Base-by-base conservation (phyloP, 495 filamentous ascomycete genomes). In the Venustampulla echinocandica region DNA sequence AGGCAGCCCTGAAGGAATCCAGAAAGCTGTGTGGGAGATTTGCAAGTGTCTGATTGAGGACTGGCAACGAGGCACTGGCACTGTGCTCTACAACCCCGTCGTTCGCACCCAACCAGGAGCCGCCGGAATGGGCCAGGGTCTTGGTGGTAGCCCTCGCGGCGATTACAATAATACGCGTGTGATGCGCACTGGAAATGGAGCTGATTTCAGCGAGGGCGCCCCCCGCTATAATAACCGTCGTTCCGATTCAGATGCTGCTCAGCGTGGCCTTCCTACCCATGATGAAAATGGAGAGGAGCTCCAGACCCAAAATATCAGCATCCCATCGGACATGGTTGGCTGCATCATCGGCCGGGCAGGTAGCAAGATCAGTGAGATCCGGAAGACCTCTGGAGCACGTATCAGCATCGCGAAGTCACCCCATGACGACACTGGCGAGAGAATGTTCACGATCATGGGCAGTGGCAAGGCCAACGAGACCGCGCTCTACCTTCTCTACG, bases 361-460 rank as follows among this genome's bases (percentile, higher is more conserved):
- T 44, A 85, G 75, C 71, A 98, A 97, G 76, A 98, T 98, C 60
- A 93, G 85, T 60, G 92, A 98, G 67, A 98, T 98, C 56, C 82
- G 92, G 58, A 89, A 93, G 68, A 88, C 79, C 46, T 98, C 92
- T 52, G 90, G 90, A 44, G 92, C 92, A 44, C 83, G 89, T 53
- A 98, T 98, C 69, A 95, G 88, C 47, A 98, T 98, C 63, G 92
- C 92, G 54, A 98, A 98, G 74, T 86, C 88, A 18, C 88, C 93
- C 24, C 92, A 98, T 57, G 92, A 97, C 55, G 93, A 97, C 46
- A 90, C 87, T 37, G 92, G 92, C 43, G 92, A 98, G 76, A 81
- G 92, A 58, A 97, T 98, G 92, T 98, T 97, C 71, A 97, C 92
- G 52, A 96, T 98, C 62, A 95, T 93, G 76, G 92, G 92, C 49